Evolutionary conservation across 805 yeast genomes (phyloP).

Genomic region (Blastobotrys muscicola): DNA sequence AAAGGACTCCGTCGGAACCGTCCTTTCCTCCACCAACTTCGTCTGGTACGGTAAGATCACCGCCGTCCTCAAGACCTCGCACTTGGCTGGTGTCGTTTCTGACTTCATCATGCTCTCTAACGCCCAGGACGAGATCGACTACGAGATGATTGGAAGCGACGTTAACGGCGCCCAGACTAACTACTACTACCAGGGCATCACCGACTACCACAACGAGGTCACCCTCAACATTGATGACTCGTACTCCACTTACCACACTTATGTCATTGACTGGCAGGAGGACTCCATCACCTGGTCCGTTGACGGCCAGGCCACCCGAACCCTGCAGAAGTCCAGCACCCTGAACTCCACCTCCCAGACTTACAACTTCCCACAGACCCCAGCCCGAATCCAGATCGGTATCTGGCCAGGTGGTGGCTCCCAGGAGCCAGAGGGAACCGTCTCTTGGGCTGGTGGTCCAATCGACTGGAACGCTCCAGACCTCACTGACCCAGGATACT

Average conservation of each 20-base stretch:
- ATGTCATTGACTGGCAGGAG: conserved; percentile 74
- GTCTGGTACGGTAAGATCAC: conserved; percentile 83
- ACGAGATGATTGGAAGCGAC: conserved; percentile 74
- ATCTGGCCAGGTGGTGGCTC: conserved; percentile 48
- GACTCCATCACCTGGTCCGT: conserved; percentile 61
- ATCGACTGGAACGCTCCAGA: conserved; percentile 77
- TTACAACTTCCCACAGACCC: conserved; percentile 84
- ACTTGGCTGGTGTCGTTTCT: conserved; percentile 69
- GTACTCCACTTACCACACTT: conserved; percentile 59
- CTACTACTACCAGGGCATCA: conserved; percentile 66
- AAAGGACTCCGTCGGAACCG: conserved; percentile 62
- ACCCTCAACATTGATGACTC: conserved; percentile 42
- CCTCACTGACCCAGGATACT: conserved; percentile 69
- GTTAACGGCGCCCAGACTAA: conserved; percentile 63
- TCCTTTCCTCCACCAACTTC: conserved; percentile 66
- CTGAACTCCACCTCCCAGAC: conserved; percentile 43
- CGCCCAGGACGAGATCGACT: conserved; percentile 86
- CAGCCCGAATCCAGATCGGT: conserved; percentile 68
- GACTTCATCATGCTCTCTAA: conserved; percentile 76
- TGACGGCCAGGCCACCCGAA: conserved; percentile 61
- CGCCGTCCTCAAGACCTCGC: conserved; percentile 63
- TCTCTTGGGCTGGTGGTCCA: conserved; percentile 78
- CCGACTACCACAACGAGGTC: conserved; percentile 54
- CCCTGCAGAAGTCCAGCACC: conserved; percentile 49
- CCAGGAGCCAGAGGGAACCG: conserved; percentile 49